Evolutionary conservation across 2,329 filamentous ascomycete species (phyloP).

Genomic region (Fusarium tanahbumbuense): DNA sequence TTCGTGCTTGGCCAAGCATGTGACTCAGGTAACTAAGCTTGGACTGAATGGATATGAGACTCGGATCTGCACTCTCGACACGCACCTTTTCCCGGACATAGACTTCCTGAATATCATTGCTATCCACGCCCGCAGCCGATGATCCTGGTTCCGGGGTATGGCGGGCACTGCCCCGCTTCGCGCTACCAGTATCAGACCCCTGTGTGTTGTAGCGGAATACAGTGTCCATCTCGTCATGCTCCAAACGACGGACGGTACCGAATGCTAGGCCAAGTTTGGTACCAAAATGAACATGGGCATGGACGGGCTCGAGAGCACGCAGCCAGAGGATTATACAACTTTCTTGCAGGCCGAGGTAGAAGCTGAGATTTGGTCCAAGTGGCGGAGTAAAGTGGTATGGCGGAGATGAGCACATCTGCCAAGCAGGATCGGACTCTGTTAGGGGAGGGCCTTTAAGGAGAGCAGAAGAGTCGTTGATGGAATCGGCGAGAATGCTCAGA

Average conservation of each 20-base stretch:
- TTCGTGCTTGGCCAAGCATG: conserved; percentile 74
- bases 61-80: conserved; percentile 90
- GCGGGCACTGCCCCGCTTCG: conserved; percentile 41
- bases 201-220: conserved; percentile 72
- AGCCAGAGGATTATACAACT: conserved; percentile 76
- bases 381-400: conserved; percentile 58
- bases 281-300: conserved; percentile 69
- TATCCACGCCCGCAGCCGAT: conserved; percentile 31
- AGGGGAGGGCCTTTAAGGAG: conserved; percentile 67
- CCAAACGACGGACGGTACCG: conserved; percentile 70
- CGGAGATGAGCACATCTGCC: conserved; percentile 59
- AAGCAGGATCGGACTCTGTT: conserved; percentile 55
- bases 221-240: conserved; percentile 84
- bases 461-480: conserved; percentile 62
- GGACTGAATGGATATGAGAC: conserved; percentile 82
- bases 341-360: conserved; percentile 78
- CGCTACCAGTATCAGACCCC: conserved; percentile 47
- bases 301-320: conserved; percentile 75
- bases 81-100: conserved; percentile 89
- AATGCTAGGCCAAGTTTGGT: conserved; percentile 78
- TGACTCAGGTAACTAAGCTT: conserved; percentile 84
- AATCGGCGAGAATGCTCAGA: conserved; percentile 66
- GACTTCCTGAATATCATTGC: conserved; percentile 66
- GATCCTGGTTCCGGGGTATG: conserved; percentile 43
- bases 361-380: conserved; percentile 73